Evolutionary conservation across 306 rosid species (phyloP).

Genomic region (Quercus berberidifolia): DNA sequence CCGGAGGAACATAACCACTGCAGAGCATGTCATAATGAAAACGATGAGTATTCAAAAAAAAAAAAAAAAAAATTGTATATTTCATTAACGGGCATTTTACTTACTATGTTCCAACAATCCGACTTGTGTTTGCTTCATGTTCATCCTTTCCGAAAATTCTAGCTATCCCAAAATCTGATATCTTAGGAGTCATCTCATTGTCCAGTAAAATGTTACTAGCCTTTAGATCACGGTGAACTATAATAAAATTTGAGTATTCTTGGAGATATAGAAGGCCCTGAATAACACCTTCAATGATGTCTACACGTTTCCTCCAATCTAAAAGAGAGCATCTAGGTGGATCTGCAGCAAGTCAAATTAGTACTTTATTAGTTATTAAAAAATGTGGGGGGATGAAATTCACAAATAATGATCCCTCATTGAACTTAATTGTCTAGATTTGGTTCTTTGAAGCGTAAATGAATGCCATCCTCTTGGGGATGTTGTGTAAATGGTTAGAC

Average conservation of each 20-base stretch:
- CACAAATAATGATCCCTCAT: not conserved
- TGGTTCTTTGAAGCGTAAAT: constrained; percentile 21
- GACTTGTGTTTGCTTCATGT: constrained; percentile 54
- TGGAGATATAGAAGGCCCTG: constrained; percentile 81
- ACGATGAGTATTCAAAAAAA: not conserved
- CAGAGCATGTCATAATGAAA: not conserved
- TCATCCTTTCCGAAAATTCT: constrained; percentile 52
- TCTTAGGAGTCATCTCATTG: constrained; percentile 51
- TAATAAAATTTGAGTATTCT: constrained; percentile 67
- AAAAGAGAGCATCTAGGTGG: constrained; percentile 25
- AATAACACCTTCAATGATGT: constrained; percentile 58
- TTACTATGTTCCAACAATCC: constrained; percentile 63
- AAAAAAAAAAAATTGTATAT: not conserved
- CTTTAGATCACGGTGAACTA: constrained; percentile 67
- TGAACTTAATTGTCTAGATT: not conserved
- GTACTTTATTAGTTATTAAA: constrained; percentile 4
- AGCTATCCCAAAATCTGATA: constrained; percentile 74
- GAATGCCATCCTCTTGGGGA: not conserved
- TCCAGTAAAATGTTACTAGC: constrained; percentile 58
- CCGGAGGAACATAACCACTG: constrained; percentile 66
- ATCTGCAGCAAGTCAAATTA: constrained; percentile 38
- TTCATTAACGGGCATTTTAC: constrained; percentile 9
- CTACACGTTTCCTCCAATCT: constrained; percentile 49
- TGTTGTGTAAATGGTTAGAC: not conserved
- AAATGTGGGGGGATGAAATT: not conserved